Base-by-base conservation (phyloP, 768 basidiomycete species). In the Rhizopogon rudus region DNA sequence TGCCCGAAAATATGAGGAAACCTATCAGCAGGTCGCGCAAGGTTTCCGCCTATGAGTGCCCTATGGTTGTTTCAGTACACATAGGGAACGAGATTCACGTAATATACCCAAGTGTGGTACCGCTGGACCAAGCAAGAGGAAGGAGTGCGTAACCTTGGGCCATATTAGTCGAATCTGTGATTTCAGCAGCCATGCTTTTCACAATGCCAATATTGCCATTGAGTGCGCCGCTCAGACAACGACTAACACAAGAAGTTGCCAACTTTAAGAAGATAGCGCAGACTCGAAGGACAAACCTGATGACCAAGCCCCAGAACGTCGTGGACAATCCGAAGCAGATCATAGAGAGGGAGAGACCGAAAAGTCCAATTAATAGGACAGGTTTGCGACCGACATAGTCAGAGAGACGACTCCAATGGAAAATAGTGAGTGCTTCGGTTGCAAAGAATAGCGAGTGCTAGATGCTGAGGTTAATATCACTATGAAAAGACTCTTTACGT, bases 41-140 rank as follows among this genome's bases (percentile, higher is more conserved):
- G 68, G 12, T 73, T 63, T 1, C 89, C 89, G 33, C 89, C 89
- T 17, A 88, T 75, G 42, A 88, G 65, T 10, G 89, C 87, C 0
- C 88, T 87, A 41, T n/a, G 25, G 9, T 22, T 20, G 6, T 14
- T 49, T 61, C n/a, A 64, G 51, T 10, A 57, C 14, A 52, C 16
- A 9, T 20, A 5, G 9, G 22, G 33, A 37, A 25, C 17, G 7
- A 42, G n/a, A 14, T 6, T 20, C 8, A 57, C 2, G 6, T 17
- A 40, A 67, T 74, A 53, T 40, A 79, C 78, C 78, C 79, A 1
- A 77, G 16, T 12, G 77, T 71, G 0, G 60, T 64, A 12, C 79
- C 79, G 14, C 70, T 51, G 28, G 68, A 67, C 80, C 80, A 80
- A 16, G 74, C 62, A 9, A 72, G 60, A 1, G 88, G 88, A 65